phyloP scores from a whole-genome alignment of 2,329 filamentous ascomycete genomes.

The Xylariales sp. region DNA sequence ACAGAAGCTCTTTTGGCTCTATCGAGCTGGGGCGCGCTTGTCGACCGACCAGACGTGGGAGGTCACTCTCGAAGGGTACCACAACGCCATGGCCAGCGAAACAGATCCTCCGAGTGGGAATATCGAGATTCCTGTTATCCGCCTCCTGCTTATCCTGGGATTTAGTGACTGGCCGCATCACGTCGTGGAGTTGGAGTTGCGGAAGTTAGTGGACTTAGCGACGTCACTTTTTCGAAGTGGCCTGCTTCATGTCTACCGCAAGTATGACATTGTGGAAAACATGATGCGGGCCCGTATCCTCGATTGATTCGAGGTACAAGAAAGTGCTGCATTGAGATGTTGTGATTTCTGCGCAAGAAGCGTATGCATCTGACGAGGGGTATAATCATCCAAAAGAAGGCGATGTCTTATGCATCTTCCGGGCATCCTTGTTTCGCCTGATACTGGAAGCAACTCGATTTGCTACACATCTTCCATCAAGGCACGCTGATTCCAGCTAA shows the following conservation, averaged over 20 bases:
- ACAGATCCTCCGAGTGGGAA: not conserved
- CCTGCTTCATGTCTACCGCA: not conserved
- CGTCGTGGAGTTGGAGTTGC: constrained; percentile 2
- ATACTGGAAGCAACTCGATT: no score
- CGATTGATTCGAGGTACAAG: no score
- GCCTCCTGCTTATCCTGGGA: constrained; percentile 7
- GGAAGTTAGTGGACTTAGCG: constrained; percentile 1
- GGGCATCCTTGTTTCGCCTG: no score
- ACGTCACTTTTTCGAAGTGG: not conserved
- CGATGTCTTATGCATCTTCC: no score
- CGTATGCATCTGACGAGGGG: no score
- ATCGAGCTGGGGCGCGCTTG: constrained; percentile 32
- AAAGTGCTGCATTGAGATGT: not conserved
- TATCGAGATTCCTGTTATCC: constrained; percentile 8
- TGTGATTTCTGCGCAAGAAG: not conserved
- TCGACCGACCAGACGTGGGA: constrained; percentile 37
- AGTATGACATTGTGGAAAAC: no score
- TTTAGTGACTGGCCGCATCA: constrained; percentile 8
- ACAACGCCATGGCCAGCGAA: constrained; percentile 24
- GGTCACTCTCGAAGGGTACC: constrained; percentile 31
- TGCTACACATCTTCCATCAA: no score
- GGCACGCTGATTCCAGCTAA: no score
- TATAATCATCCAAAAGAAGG: no score
- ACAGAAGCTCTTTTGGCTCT: constrained; percentile 42
- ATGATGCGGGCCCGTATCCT: no score